Percentiles rank a stretch among this genome's conserved stretches.
phyloP scores from a whole-genome alignment of 2,329 filamentous ascomycete species.

The Verticillium alfalfae region DNA sequence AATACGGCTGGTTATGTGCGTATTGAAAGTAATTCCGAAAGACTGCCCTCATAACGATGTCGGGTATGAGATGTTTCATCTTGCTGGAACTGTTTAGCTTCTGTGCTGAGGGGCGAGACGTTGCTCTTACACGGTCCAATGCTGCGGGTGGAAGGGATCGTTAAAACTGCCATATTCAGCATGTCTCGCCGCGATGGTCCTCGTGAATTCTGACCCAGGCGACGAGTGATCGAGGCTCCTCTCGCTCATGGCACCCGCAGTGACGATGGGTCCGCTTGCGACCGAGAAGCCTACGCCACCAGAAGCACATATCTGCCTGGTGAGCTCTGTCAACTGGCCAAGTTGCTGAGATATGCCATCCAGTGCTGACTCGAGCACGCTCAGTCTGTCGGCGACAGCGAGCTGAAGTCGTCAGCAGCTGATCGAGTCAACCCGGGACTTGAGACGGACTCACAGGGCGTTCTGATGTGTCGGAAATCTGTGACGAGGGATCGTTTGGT shows the following conservation, averaged over 20 bases:
- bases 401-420: background rate
- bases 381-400: background rate
- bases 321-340: background rate
- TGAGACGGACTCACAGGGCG: background rate
- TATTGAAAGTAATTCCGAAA: constrained; percentile 24
- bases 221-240: background rate
- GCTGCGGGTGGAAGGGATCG: background rate
- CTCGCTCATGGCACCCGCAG: background rate
- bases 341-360: background rate
- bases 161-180: background rate
- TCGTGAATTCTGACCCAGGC: background rate
- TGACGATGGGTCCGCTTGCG: background rate
- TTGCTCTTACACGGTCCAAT: background rate
- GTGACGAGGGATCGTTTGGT: background rate
- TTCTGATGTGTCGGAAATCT: background rate
- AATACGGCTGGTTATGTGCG: constrained; percentile 30
- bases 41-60: constrained; percentile 4
- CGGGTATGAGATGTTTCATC: background rate
- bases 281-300: background rate
- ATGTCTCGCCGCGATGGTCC: background rate
- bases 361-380: background rate
- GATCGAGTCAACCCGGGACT: background rate
- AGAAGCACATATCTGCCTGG: background rate
- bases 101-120: background rate
- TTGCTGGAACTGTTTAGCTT: background rate